Conservation (phyloP, 2,329 filamentous ascomycete genomes). For the Pezicula rhizophila region DNA sequence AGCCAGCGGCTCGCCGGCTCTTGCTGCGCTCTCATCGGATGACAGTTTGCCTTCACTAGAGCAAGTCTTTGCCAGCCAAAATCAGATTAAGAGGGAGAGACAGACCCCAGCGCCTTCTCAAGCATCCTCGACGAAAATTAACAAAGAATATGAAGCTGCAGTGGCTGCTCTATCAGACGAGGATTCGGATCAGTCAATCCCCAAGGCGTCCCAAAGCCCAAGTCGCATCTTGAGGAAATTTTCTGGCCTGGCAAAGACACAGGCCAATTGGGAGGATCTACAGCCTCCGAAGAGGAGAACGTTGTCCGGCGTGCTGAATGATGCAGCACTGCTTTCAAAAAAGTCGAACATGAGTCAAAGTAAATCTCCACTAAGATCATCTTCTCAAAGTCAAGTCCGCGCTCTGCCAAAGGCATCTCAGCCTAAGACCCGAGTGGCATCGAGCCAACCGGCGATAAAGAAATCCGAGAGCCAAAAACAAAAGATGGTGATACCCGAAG, state of each 20-base stretch:
- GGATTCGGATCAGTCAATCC: slow-evolving; percentile 12
- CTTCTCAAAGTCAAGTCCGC: background rate
- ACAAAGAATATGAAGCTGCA: slow-evolving; percentile 37
- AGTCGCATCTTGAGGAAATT: background rate
- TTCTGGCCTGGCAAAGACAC: background rate
- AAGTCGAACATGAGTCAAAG: background rate
- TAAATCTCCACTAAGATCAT: background rate
- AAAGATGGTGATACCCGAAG: background rate
- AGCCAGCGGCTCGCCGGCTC: background rate
- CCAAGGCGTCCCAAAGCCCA: slow-evolving; percentile 14
- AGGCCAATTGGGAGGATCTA: background rate
- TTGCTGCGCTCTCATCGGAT: slow-evolving; percentile 9
- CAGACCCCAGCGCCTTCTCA: background rate
- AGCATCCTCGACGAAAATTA: slow-evolving; percentile 11
- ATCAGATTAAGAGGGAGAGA: slow-evolving; percentile 21
- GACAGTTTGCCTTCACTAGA: slow-evolving; percentile 17
- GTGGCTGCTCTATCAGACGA: slow-evolving; percentile 36
- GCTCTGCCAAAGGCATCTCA: background rate
- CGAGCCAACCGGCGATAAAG: background rate
- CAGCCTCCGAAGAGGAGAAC: background rate
- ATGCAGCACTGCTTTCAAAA: background rate
- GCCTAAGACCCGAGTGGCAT: background rate
- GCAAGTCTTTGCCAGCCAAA: slow-evolving; percentile 21
- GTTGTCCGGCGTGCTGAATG: background rate
- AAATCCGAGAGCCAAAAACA: background rate